Evolutionary conservation across 805 yeast genomes (phyloP).

Genomic region (Lachancea fermentati): DNA sequence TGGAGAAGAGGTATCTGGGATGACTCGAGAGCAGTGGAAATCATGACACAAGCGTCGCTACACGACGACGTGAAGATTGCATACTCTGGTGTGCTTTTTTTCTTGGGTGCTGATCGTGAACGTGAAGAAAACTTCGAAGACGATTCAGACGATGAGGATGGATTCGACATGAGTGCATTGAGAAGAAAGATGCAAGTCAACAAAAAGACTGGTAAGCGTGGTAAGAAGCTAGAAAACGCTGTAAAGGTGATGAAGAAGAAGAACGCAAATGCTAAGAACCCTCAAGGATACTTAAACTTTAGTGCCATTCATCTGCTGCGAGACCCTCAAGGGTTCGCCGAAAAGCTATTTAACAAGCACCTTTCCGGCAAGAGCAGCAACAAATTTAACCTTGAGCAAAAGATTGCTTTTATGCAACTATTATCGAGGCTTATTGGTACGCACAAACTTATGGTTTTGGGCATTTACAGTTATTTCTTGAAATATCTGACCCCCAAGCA

Average conservation of each 20-base stretch:
- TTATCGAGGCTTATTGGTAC: conserved; percentile 88
- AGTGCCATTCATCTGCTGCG: conserved; percentile 90
- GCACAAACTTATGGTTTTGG: conserved; percentile 85
- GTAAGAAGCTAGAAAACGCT: conserved; percentile 73
- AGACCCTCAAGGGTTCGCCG: conserved; percentile 98
- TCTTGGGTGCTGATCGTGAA: conserved; percentile 85
- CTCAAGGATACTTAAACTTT: conserved; percentile 61
- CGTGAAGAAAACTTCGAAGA: conserved; percentile 74
- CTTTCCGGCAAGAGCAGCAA: conserved; percentile 63
- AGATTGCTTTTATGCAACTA: conserved; percentile 80
- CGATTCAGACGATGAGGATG: conserved; percentile 60
- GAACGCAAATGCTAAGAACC: conserved; percentile 42
- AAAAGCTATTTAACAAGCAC: conserved; percentile 66
- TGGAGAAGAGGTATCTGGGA: conserved; percentile 99
- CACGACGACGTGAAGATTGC: conserved; percentile 85
- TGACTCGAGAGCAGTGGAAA: conserved; percentile 93
- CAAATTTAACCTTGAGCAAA: conserved; percentile 79
- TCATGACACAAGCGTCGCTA: conserved; percentile 92
- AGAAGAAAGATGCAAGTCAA: conserved; percentile 79
- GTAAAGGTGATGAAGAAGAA: conserved; percentile 64
- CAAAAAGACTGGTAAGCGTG: conserved; percentile 75
- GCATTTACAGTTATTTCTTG: conserved; percentile 81
- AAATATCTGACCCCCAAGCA: conserved; percentile 94
- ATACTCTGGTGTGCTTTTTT: conserved; percentile 83
- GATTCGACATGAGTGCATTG: conserved; percentile 63